These are phyloP conservation scores for Vitis amurensis DNA, from an alignment of 164 flowering plant genomes.

Conservation along the genomic window DNA sequence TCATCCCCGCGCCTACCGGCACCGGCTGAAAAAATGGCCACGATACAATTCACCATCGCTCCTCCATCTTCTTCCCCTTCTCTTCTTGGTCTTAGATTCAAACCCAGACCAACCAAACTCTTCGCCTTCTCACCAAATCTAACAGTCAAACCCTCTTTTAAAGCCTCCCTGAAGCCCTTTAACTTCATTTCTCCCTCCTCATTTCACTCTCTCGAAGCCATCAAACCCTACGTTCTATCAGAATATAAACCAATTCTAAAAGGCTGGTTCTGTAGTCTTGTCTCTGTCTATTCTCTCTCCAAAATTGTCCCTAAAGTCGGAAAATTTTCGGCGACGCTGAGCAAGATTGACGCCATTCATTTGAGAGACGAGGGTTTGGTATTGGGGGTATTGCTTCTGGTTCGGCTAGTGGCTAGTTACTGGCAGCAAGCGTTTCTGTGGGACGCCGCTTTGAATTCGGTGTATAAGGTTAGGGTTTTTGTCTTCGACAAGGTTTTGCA, in stretches of 20 bases:
- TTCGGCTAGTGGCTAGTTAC: constrained; percentile 48
- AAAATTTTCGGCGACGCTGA: constrained; percentile 30
- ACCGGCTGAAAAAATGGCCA: too few relatives aligned
- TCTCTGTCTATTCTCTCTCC: constrained; percentile 76
- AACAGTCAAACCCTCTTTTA: too few relatives aligned
- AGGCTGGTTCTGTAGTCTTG: constrained; percentile 84
- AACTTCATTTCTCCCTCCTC: constrained; percentile 6
- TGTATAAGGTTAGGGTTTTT: constrained; percentile 49
- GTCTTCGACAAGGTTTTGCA: constrained; percentile 69
- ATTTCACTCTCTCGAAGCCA: constrained; percentile 25
- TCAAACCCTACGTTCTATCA: constrained; percentile 61
- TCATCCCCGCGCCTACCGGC: too few relatives aligned
- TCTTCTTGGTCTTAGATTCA: neutral
- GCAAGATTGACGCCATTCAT: constrained; percentile 12
- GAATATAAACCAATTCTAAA: constrained; percentile 55
- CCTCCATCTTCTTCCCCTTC: constrained; percentile 1
- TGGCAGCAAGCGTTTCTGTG: constrained; percentile 84
- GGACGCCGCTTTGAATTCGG: constrained; percentile 76
- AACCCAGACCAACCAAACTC: constrained; percentile 4
- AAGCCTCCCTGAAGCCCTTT: neutral
- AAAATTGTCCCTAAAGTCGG: constrained; percentile 59
- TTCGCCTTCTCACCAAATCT: neutral
- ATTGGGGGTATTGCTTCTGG: constrained; percentile 48
- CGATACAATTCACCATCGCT: constrained; percentile 5
- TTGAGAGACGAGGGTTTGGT: constrained; percentile 41